Percentiles rank a stretch among this genome's conserved stretches.
phyloP scores from a whole-genome alignment of 1,284 basidiomycete species.

The Tilletia setariae region DNA sequence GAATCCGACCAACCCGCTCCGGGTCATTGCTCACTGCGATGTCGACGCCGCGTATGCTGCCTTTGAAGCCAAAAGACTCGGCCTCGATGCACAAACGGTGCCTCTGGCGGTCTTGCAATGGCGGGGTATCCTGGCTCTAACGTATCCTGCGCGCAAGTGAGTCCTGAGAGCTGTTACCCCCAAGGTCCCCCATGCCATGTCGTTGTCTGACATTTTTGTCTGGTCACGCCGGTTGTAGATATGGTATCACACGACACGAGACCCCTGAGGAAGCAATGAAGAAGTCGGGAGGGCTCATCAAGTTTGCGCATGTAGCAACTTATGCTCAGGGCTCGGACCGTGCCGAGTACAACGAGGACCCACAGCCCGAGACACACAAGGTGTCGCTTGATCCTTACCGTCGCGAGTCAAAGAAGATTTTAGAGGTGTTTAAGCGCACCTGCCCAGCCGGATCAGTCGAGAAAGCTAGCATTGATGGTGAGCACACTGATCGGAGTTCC shows the following conservation, averaged over 20 bases:
- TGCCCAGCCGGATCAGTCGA: slow-evolving; percentile 71
- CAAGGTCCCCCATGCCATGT: not conserved
- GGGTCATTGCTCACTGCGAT: slow-evolving; percentile 79
- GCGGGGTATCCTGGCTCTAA: slow-evolving; percentile 79
- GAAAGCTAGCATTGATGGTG: slow-evolving; percentile 61
- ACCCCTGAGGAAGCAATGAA: slow-evolving; percentile 63
- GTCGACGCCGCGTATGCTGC: slow-evolving; percentile 57
- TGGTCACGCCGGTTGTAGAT: slow-evolving; percentile 50
- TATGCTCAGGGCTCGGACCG: slow-evolving; percentile 74
- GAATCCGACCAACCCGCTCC: slow-evolving; percentile 54
- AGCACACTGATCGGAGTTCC: slow-evolving; percentile 63
- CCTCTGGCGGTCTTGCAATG: slow-evolving; percentile 78
- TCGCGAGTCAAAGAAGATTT: slow-evolving; percentile 82
- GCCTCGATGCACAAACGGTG: slow-evolving; percentile 64
- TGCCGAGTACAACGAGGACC: slow-evolving; percentile 75
- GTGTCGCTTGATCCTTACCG: slow-evolving; percentile 92
- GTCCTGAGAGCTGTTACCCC: no score
- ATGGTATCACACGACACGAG: slow-evolving; percentile 71
- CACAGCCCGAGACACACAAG: slow-evolving; percentile 86
- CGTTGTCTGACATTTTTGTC: no score
- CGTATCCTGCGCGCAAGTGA: slow-evolving; percentile 80
- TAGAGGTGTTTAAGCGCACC: slow-evolving; percentile 76
- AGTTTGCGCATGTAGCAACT: slow-evolving; percentile 91
- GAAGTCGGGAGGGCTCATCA: slow-evolving; percentile 76
- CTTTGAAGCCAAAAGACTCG: slow-evolving; percentile 81